These are phyloP conservation scores for Neurospora pannonica DNA, from an alignment of 495 filamentous ascomycete genomes.

Conservation along the genomic window DNA sequence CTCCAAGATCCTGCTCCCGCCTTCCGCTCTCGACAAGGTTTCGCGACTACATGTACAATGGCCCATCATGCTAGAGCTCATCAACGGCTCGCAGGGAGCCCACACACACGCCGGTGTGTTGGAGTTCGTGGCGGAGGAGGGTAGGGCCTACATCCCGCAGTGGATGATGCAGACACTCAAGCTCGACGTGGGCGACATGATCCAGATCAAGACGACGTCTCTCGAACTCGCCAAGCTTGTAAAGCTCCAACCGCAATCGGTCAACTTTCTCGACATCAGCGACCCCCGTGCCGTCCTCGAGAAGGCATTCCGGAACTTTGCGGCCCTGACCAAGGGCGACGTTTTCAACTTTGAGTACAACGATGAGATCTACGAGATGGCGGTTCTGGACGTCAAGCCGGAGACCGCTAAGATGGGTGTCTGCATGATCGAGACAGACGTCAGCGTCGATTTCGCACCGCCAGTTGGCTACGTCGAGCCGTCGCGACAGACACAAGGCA, in stretches of 20 bases:
- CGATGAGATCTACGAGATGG: conserved; percentile 83
- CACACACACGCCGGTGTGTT: conserved; percentile 88
- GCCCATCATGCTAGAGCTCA: conserved; percentile 91
- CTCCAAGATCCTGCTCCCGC: conserved; percentile 93
- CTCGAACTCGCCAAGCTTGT: conserved; percentile 82
- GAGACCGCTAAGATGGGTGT: conserved; percentile 66
- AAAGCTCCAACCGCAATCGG: conserved; percentile 89
- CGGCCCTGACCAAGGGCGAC: conserved; percentile 83
- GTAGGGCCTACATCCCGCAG: conserved; percentile 87
- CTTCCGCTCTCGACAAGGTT: conserved; percentile 90
- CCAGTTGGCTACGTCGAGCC: conserved; percentile 92
- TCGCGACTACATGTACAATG: conserved; percentile 95
- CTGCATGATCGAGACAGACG: conserved; percentile 89
- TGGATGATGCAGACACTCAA: conserved; percentile 95
- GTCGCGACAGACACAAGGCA: conserved; percentile 39
- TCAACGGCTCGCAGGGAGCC: conserved; percentile 69
- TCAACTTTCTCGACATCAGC: conserved; percentile 86
- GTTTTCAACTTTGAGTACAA: conserved; percentile 94
- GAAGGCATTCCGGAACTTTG: conserved; percentile 90
- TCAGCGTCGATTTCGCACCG: conserved; percentile 89
- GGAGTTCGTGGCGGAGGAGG: conserved; percentile 96
- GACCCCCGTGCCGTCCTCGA: conserved; percentile 98
- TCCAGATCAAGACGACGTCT: conserved; percentile 90
- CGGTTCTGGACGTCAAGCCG: conserved; percentile 87
- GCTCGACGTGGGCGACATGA: conserved; percentile 83